Percentiles rank a stretch among this genome's conserved stretches.
phyloP scores from a whole-genome alignment of 805 yeast genomes.

The Saccharomyces jurei region DNA sequence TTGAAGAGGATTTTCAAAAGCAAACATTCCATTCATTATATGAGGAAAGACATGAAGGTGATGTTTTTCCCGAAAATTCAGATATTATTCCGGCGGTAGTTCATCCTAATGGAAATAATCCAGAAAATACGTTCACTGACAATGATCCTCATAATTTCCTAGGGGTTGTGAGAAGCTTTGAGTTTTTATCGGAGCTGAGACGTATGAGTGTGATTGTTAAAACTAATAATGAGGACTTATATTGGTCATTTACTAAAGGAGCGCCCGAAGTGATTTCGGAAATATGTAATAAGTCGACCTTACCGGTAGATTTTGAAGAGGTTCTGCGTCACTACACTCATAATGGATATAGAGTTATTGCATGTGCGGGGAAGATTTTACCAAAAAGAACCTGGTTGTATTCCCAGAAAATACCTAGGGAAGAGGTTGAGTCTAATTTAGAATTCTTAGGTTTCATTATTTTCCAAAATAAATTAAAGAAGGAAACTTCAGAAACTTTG shows the following conservation, averaged over 20 bases:
- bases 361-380: slow-evolving; percentile 66
- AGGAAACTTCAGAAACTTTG: slow-evolving; percentile 55
- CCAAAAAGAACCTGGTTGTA: slow-evolving; percentile 41
- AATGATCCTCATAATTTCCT: slow-evolving; percentile 32
- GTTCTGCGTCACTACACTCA: slow-evolving; percentile 80
- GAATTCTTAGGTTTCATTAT: slow-evolving; percentile 80
- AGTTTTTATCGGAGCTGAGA: slow-evolving; percentile 75
- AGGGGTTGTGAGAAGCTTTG: slow-evolving; percentile 54
- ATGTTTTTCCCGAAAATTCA: slow-evolving; percentile 35
- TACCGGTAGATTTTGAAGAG: slow-evolving; percentile 71
- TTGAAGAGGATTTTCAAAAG: slow-evolving; percentile 54
- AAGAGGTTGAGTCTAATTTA: slow-evolving; percentile 58
- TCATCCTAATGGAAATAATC: slow-evolving; percentile 32
- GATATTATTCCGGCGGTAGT: slow-evolving; percentile 44
- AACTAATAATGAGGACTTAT: slow-evolving; percentile 33
- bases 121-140: slow-evolving; percentile 30
- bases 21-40: slow-evolving; percentile 31
- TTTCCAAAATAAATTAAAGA: slow-evolving; percentile 84
- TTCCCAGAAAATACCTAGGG: slow-evolving; percentile 47
- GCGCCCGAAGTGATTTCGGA: slow-evolving; percentile 91
- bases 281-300: slow-evolving; percentile 60
- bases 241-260: slow-evolving; percentile 72
- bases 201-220: slow-evolving; percentile 82
- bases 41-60: slow-evolving; percentile 33
- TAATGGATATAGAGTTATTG: slow-evolving; percentile 90